Conservation (phyloP, 441 rosid species). For the Syzygium malaccense region DNA sequence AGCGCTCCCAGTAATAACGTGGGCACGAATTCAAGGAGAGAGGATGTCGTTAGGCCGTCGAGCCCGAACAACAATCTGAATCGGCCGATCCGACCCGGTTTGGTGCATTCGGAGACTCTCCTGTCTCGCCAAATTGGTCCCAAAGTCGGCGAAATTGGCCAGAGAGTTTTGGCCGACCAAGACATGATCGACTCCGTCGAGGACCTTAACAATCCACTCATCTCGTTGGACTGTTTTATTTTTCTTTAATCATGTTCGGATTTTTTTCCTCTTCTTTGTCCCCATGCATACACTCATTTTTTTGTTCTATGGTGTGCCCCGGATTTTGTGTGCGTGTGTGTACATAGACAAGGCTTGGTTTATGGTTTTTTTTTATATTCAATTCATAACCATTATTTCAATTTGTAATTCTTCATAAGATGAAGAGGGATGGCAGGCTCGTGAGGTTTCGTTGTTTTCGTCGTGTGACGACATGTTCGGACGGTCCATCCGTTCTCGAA, state of each 20-base stretch:
- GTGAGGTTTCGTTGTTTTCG: neutral
- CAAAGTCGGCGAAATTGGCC: slow-evolving; percentile 36
- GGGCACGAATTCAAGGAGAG: slow-evolving; percentile 25
- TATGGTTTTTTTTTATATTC: neutral
- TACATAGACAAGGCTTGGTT: neutral
- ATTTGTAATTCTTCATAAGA: neutral
- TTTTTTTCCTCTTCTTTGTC: neutral
- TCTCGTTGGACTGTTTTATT: slow-evolving; percentile 86
- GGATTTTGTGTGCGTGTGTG: neutral
- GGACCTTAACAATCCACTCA: slow-evolving; percentile 61
- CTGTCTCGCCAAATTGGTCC: slow-evolving; percentile 39
- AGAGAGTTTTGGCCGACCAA: slow-evolving; percentile 24
- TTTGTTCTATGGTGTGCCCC: neutral
- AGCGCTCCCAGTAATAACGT: slow-evolving; percentile 8
- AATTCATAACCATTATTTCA: neutral
- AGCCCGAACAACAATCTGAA: slow-evolving; percentile 14
- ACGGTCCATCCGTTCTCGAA: too few species aligned
- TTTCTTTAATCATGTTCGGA: slow-evolving; percentile 36
- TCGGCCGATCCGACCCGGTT: slow-evolving; percentile 11
- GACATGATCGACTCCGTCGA: slow-evolving; percentile 31
- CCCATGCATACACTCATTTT: neutral
- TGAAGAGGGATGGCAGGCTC: neutral
- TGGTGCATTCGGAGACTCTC: slow-evolving; percentile 36
- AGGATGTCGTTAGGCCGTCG: slow-evolving; percentile 17
- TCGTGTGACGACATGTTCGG: neutral